phyloP scores from a whole-genome alignment of 2,329 filamentous ascomycete species.

The Aspergillus proliferans region DNA sequence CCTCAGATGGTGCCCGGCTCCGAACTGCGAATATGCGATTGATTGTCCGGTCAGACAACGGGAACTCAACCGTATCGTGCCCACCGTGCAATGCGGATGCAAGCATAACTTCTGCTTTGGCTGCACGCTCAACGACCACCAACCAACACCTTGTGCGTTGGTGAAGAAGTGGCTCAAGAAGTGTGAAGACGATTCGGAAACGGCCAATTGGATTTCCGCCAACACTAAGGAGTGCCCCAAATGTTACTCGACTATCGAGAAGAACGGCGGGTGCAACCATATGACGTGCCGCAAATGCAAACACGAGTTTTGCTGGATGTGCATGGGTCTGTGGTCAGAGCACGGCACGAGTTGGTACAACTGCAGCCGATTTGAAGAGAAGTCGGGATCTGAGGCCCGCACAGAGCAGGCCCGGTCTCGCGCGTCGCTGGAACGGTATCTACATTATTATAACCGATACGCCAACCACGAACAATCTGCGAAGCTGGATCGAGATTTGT shows the following conservation, averaged over 20 bases:
- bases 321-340: conserved; percentile 97
- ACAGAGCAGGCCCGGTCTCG: conserved; percentile 88
- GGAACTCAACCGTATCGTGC: conserved; percentile 76
- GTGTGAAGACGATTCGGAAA: conserved; percentile 96
- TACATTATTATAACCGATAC: conserved; percentile 98
- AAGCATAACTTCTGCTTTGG: conserved; percentile 91
- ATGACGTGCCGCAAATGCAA: conserved; percentile 97
- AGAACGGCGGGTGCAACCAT: conserved; percentile 96
- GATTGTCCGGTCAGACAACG: conserved; percentile 85
- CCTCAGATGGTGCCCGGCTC: conserved; percentile 95
- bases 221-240: conserved; percentile 98
- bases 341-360: conserved; percentile 99
- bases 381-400: conserved; percentile 81
- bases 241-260: conserved; percentile 95
- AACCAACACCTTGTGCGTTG: conserved; percentile 82
- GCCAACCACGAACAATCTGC: conserved; percentile 98
- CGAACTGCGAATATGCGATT: conserved; percentile 91
- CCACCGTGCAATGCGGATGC: conserved; percentile 81
- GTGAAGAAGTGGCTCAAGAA: conserved; percentile 98
- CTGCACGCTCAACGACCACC: conserved; percentile 82
- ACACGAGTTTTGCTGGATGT: conserved; percentile 99
- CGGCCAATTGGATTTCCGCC: conserved; percentile 97
- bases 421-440: conserved; percentile 86
- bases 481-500: conserved; percentile 92
- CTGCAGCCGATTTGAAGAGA: conserved; percentile 95